A percentile compares a stretch with the other conserved stretches of the same genome.
phyloP scores from a whole-genome alignment of 73 alveolate genomes.

The Urostyla sp. region DNA sequence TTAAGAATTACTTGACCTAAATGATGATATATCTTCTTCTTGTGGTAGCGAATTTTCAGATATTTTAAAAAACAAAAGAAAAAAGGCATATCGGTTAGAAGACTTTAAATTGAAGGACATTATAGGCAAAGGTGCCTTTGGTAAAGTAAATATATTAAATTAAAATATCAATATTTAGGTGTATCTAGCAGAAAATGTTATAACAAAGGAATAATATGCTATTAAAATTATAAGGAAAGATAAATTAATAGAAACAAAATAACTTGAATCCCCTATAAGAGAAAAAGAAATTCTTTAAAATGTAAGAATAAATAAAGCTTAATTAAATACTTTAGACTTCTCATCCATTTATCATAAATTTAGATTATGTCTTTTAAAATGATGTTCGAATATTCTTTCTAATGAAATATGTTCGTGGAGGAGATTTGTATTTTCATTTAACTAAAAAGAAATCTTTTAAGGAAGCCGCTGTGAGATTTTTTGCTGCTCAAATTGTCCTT shows the following conservation, averaged over 20 bases:
- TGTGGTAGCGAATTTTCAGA: conserved; percentile 32
- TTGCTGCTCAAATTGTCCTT: conserved; percentile 69
- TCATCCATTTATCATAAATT: conserved; percentile 71
- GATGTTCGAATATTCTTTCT: conserved; percentile 66
- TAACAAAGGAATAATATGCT: conserved; percentile 66
- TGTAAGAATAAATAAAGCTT: neutral
- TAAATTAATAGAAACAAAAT: conserved; percentile 71
- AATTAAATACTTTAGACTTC: conserved; percentile 4
- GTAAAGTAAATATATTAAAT: too few species aligned
- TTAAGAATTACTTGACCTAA: conserved; percentile 27
- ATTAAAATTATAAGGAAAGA: conserved; percentile 84
- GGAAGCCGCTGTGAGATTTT: conserved; percentile 61
- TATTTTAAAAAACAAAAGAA: neutral
- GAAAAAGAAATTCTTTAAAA: conserved; percentile 45
- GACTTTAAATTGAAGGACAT: conserved; percentile 61
- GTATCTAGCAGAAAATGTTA: conserved; percentile 30
- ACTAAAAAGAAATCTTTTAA: conserved; percentile 47
- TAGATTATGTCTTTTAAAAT: conserved; percentile 65
- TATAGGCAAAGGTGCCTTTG: conserved; percentile 74
- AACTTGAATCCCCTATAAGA: neutral
- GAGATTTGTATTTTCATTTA: conserved; percentile 65
- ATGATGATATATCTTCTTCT: conserved; percentile 19
- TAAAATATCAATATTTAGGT: too few species aligned
- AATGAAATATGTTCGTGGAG: conserved; percentile 74
- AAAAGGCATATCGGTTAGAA: conserved; percentile 36